phyloP scores from a whole-genome alignment of 2,329 filamentous ascomycete species.

The Fonsecaea monophora region DNA sequence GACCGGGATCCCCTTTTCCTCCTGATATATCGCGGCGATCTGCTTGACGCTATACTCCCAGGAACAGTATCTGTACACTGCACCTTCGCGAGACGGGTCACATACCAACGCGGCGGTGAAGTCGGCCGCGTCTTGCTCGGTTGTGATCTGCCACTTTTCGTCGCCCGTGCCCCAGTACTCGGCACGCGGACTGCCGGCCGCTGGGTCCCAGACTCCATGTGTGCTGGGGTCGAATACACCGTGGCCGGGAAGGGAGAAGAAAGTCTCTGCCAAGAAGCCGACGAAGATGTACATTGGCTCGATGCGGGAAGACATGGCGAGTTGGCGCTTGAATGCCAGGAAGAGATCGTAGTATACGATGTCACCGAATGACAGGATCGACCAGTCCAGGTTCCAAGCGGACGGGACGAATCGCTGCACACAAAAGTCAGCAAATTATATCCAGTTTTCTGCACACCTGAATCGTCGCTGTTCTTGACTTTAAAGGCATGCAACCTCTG shows the following conservation, averaged over 20 bases:
- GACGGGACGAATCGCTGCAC: slow-evolving; percentile 9
- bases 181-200: not conserved
- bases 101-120: slow-evolving; percentile 9
- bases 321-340: slow-evolving; percentile 11
- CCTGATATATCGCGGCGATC: slow-evolving; percentile 11
- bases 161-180: slow-evolving; percentile 17
- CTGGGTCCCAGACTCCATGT: slow-evolving; percentile 12
- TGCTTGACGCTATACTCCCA: slow-evolving; percentile 17
- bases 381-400: slow-evolving; percentile 16
- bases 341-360: slow-evolving; percentile 17
- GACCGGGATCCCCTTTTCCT: slow-evolving; percentile 3
- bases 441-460: too few relatives aligned
- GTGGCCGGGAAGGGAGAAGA: slow-evolving; percentile 10
- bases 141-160: slow-evolving; percentile 20
- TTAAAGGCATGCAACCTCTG: too few relatives aligned
- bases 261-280: slow-evolving; percentile 11
- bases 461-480: too few relatives aligned
- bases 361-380: not conserved
- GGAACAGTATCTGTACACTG: slow-evolving; percentile 8
- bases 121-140: slow-evolving; percentile 14
- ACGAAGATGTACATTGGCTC: slow-evolving; percentile 15
- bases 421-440: not conserved
- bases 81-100: not conserved
- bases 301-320: slow-evolving; percentile 13
- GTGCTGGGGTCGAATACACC: slow-evolving; percentile 15